Conservation (phyloP, 352 stramenopile species). For the Phytophthora kernoviae region DNA sequence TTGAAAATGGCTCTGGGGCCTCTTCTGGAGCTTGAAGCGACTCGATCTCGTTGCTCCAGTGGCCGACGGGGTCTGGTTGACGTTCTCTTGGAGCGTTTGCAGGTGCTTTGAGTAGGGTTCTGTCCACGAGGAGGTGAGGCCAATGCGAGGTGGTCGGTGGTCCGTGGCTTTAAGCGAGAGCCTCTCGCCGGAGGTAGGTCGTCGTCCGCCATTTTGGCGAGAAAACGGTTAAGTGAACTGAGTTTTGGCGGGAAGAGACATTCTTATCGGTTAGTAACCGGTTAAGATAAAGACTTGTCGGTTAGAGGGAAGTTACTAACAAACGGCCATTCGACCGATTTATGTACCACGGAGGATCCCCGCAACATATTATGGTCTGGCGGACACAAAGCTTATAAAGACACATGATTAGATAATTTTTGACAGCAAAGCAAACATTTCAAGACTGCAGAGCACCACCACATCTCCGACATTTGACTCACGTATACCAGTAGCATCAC, state of each 20-base stretch:
- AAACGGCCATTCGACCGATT: no score
- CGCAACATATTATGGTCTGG: no score
- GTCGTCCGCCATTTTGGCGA: slow-evolving; percentile 4
- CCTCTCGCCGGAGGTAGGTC: neutral
- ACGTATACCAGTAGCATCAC: no score
- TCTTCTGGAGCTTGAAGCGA: slow-evolving; percentile 3
- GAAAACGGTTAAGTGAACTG: neutral
- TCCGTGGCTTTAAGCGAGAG: slow-evolving; percentile 25
- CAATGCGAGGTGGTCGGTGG: slow-evolving; percentile 23
- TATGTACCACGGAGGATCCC: no score
- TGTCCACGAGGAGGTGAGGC: slow-evolving; percentile 15
- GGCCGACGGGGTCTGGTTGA: neutral
- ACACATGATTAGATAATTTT: no score
- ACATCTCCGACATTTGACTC: no score
- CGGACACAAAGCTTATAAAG: no score
- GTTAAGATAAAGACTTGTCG: no score
- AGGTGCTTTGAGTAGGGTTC: slow-evolving; percentile 3
- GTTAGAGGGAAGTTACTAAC: no score
- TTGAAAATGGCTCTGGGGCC: slow-evolving; percentile 24
- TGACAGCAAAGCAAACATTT: no score
- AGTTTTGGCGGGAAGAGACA: slow-evolving; percentile 1
- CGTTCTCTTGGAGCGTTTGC: slow-evolving; percentile 11
- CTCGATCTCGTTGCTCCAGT: neutral
- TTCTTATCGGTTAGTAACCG: no score
- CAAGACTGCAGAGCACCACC: no score